Percentiles rank a stretch among this genome's conserved stretches.
These are phyloP conservation scores for Populus euphratica DNA, from an alignment of 345 rosid species.

Conservation along the genomic window DNA sequence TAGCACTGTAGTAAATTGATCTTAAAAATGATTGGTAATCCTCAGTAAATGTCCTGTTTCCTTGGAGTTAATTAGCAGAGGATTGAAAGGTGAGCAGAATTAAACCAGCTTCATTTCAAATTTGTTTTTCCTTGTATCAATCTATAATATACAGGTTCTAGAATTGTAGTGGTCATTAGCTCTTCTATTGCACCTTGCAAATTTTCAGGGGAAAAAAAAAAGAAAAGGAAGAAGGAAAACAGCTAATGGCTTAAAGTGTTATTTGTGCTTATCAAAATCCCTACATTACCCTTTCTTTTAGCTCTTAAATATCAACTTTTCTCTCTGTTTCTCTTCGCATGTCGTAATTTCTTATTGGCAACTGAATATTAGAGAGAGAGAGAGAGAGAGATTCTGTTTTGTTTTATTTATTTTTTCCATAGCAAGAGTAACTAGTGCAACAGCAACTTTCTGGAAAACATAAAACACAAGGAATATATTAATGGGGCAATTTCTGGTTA, in stretches of 20 bases:
- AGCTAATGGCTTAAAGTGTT: neutral
- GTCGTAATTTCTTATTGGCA: neutral
- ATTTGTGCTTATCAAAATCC: neutral
- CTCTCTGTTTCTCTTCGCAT: neutral
- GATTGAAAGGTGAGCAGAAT: neutral
- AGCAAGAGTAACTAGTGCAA: neutral
- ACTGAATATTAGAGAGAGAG: neutral
- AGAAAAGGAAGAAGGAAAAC: neutral
- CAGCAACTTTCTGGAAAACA: neutral
- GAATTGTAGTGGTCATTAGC: neutral
- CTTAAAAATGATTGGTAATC: neutral
- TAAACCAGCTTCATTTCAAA: neutral
- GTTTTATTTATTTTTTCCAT: too few relatives aligned
- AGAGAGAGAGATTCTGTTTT: too few relatives aligned
- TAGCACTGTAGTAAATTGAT: neutral
- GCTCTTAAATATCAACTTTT: neutral
- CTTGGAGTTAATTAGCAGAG: neutral
- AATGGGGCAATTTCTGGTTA: neutral
- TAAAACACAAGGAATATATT: neutral
- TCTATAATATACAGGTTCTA: neutral
- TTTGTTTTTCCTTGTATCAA: neutral
- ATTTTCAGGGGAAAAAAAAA: neutral
- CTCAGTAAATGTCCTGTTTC: neutral
- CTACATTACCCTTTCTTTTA: neutral
- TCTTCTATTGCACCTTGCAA: neutral